Base-by-base conservation (phyloP, 371 early-diverging fungal species). In the Dinochytrium kinnereticum region DNA sequence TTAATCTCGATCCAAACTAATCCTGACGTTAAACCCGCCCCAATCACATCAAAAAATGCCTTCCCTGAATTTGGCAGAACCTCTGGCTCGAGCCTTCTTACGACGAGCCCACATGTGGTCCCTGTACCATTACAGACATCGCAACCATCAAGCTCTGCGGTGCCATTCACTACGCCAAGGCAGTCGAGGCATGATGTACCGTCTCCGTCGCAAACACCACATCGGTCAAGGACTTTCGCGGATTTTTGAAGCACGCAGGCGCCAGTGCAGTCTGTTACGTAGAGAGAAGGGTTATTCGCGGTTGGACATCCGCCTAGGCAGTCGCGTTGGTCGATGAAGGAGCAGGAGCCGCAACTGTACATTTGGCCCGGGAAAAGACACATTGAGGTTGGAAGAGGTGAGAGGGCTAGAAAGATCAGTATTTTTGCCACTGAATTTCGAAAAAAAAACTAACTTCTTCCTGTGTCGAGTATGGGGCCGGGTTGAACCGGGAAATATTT, bases 161-260 rank as follows among this genome's bases (percentile, higher is more conserved):
- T 72, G 17, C 77, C 77, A 44, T 69, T 69, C 24, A 53, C 40
- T 0, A 65, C 26, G 44, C 77, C 77, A 1, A 24, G n/a, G 49
- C 77, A 76, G 36, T 76, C 77, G 1, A 72, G 26, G 36, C 77
- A 76, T 0, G 68, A 17, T 36, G 68, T 72, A 1, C 66, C 64
- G 34, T 51, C 34, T 5, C 77, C 77, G 26, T 69, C 77, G 51
- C 77, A 76, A 1, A 76, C 49, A 19, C 73, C 72, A 13, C 77
- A 76, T 0, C 37, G n/a, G 36, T 75, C 75, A 64, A 53, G 55
- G 19, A 15, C 13, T 30, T 24, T 1, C 2, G 67, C 64, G 17
- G 24, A 15, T 7, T 26, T 2, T 15, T 34, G n/a, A 10, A 59
- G 51, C 31, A 53, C 59, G 38, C 75, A 75, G 5, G 19, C 13